A percentile compares a stretch with the other conserved stretches of the same genome.
Evolutionary conservation across 2,329 filamentous ascomycete genomes (phyloP).

Genomic region (Fusarium sp.): DNA sequence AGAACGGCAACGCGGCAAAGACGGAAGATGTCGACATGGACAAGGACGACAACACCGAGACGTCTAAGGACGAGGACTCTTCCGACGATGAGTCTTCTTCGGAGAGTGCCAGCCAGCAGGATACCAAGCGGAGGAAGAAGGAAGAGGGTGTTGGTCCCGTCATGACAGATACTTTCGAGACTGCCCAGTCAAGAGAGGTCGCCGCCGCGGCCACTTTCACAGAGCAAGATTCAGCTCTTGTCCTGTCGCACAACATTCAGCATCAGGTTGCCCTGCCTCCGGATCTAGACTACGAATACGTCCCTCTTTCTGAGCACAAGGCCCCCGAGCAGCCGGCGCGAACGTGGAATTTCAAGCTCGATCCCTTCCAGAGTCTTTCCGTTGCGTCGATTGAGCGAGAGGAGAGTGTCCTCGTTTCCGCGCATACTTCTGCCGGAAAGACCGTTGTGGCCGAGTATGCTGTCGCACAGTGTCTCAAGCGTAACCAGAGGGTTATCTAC

Average conservation of each 20-base stretch:
- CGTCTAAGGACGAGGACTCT: conserved; percentile 54
- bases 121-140: conserved; percentile 75
- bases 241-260: conserved; percentile 96
- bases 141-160: conserved; percentile 76
- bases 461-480: conserved; percentile 95
- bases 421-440: conserved; percentile 97
- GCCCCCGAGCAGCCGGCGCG: conserved; percentile 88
- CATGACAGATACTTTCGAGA: conserved; percentile 93
- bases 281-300: conserved; percentile 92
- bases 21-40: conserved; percentile 50
- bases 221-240: conserved; percentile 76
- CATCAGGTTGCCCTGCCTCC: conserved; percentile 97
- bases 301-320: conserved; percentile 95
- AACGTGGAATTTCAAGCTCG: conserved; percentile 88
- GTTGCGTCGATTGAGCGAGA: conserved; percentile 95
- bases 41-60: conserved; percentile 56
- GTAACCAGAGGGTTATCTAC: conserved; percentile 98
- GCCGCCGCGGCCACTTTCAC: conserved; percentile 80
- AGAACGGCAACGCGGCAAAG: conserved; percentile 57
- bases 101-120: conserved; percentile 63
- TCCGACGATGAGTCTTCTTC: conserved; percentile 54
- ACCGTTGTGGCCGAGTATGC: conserved; percentile 99
- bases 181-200: conserved; percentile 91
- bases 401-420: conserved; percentile 96
- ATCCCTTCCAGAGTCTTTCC: conserved; percentile 96